Percentiles rank a stretch among this genome's conserved stretches.
phyloP scores from a whole-genome alignment of 2,329 filamentous ascomycete species.

The Claviceps purpurea region DNA sequence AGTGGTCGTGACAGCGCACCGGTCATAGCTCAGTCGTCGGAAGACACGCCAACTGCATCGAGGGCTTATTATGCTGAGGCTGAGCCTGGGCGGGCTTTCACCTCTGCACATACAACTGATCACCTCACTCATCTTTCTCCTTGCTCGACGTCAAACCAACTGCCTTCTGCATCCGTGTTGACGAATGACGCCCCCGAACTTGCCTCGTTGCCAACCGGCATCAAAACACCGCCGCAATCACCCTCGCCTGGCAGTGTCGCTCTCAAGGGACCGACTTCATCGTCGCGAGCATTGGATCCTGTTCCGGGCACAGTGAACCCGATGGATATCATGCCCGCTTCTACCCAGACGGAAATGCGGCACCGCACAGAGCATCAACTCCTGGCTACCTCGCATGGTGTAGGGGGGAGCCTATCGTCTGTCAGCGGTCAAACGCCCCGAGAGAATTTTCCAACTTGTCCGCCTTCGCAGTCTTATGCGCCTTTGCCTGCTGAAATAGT shows the following conservation, averaged over 20 bases:
- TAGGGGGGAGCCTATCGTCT: slow-evolving; percentile 9
- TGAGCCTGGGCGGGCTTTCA: slow-evolving; percentile 2
- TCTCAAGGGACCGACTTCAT: slow-evolving; percentile 10
- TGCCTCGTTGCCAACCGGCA: background rate
- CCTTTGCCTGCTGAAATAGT: slow-evolving; percentile 6
- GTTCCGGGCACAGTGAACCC: slow-evolving; percentile 37
- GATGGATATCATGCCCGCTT: slow-evolving; percentile 38
- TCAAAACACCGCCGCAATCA: slow-evolving; percentile 2
- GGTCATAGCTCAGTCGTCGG: slow-evolving; percentile 9
- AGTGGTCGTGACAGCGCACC: slow-evolving; percentile 18
- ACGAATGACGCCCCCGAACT: slow-evolving; percentile 2
- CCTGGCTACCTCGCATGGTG: slow-evolving; percentile 14
- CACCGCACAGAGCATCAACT: slow-evolving; percentile 25
- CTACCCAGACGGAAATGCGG: slow-evolving; percentile 24
- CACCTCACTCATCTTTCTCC: slow-evolving; percentile 18
- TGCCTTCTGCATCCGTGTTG: slow-evolving; percentile 5
- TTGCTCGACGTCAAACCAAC: slow-evolving; percentile 3
- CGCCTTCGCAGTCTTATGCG: slow-evolving; percentile 11
- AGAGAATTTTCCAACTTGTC: slow-evolving; percentile 2
- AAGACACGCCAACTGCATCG: slow-evolving; percentile 4
- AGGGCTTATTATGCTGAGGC: background rate
- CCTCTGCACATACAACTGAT: slow-evolving; percentile 12
- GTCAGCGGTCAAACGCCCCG: slow-evolving; percentile 1
- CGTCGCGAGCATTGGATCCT: slow-evolving; percentile 20
- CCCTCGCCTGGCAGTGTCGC: background rate